Evolutionary conservation across 1,284 basidiomycete species (phyloP).

Genomic region (Ceratobasidium sp.): DNA sequence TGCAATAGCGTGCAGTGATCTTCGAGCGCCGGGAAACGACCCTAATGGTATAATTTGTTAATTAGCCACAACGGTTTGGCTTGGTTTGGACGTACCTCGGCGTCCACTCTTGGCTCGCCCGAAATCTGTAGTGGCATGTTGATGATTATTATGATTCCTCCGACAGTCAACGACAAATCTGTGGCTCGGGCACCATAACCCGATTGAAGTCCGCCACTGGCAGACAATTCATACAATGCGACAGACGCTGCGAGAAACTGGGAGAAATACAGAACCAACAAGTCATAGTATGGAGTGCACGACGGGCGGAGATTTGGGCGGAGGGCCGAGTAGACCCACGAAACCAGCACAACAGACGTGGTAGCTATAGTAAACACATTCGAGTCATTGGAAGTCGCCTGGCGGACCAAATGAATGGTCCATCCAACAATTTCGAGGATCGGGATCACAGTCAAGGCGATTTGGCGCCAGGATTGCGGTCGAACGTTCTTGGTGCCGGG

Average conservation of each 20-base stretch:
- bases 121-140: constrained; percentile 30
- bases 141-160: constrained; percentile 21
- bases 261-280: constrained; percentile 26
- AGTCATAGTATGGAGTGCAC: constrained; percentile 31
- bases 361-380: constrained; percentile 1
- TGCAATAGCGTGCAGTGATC: constrained; percentile 37
- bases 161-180: constrained; percentile 1
- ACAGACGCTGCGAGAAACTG: constrained; percentile 30
- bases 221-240: constrained; percentile 19
- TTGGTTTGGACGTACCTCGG: constrained; percentile 7
- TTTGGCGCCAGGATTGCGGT: constrained; percentile 33
- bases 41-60: constrained; percentile 4
- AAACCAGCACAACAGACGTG: constrained; percentile 3
- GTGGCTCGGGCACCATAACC: constrained; percentile 2
- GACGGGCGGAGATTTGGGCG: constrained; percentile 25
- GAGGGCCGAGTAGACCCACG: constrained; percentile 35
- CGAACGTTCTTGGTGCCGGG: constrained; percentile 1
- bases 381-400: constrained; percentile 7
- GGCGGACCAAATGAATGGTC: neutral
- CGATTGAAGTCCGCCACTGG: neutral
- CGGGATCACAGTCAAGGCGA: constrained; percentile 8
- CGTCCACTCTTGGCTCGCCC: constrained; percentile 23
- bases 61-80: no score
- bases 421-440: constrained; percentile 17
- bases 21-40: constrained; percentile 31